phyloP scores from a whole-genome alignment of 257 asterid genomes.

The Nicotiana paniculata region DNA sequence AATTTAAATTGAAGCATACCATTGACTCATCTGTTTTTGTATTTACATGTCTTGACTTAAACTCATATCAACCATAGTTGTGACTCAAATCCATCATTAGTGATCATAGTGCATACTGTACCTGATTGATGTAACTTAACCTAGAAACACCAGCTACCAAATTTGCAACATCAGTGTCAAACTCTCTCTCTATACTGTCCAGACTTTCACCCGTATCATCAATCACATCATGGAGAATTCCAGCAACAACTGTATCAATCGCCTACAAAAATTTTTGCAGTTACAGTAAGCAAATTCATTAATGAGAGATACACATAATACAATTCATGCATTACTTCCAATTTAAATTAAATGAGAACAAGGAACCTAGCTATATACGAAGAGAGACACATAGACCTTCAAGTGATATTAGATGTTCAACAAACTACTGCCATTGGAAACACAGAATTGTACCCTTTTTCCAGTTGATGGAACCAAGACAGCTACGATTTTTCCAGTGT shows the following conservation, averaged over 20 bases:
- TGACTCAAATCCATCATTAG: neutral
- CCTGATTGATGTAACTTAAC: slow-evolving; percentile 92
- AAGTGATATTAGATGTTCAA: slow-evolving; percentile 3
- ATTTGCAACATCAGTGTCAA: slow-evolving; percentile 73
- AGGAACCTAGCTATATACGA: neutral
- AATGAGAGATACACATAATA: slow-evolving; percentile 5
- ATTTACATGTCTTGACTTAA: neutral
- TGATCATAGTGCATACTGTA: slow-evolving; percentile 16
- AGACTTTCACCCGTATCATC: slow-evolving; percentile 80
- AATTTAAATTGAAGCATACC: neutral
- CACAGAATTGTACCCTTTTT: slow-evolving; percentile 51
- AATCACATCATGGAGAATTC: slow-evolving; percentile 87
- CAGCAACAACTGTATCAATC: slow-evolving; percentile 85
- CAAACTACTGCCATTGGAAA: slow-evolving; percentile 3
- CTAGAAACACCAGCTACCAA: slow-evolving; percentile 94
- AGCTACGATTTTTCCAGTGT: slow-evolving; percentile 81
- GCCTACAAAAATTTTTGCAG: slow-evolving; percentile 42
- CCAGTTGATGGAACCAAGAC: slow-evolving; percentile 78
- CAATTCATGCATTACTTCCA: neutral
- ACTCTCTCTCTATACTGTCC: slow-evolving; percentile 65
- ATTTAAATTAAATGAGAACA: neutral
- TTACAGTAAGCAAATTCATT: slow-evolving; percentile 8
- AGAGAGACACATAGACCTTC: neutral
- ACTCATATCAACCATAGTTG: neutral
- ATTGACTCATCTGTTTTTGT: neutral